These are phyloP conservation scores for Vitellaria paradoxa DNA, from an alignment of 179 eudicot species.

Conservation along the genomic window DNA sequence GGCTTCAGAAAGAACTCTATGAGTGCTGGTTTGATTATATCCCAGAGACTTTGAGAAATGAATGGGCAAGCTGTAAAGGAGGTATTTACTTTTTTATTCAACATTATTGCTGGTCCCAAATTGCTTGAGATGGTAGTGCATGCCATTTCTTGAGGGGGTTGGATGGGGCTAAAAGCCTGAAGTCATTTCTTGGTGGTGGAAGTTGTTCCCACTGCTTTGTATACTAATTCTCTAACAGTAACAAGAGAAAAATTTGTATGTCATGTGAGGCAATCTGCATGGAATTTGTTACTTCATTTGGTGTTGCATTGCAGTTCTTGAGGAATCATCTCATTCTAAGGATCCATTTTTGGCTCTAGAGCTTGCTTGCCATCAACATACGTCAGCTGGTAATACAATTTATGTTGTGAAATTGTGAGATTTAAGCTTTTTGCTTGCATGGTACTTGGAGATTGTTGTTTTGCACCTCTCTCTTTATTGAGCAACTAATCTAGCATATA, in stretches of 20 bases:
- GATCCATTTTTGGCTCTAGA: constrained; percentile 40
- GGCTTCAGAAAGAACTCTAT: constrained; percentile 37
- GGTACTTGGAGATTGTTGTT: not conserved
- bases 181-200: not conserved
- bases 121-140: constrained; percentile 7
- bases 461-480: not conserved
- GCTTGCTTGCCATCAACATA: constrained; percentile 23
- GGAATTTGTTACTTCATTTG: not conserved
- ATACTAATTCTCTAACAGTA: not conserved
- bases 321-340: constrained; percentile 41
- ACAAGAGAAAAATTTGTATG: not conserved
- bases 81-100: constrained; percentile 26
- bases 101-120: not conserved
- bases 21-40: constrained; percentile 52
- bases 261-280: not conserved
- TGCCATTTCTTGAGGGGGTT: not conserved
- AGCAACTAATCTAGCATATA: not conserved
- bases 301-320: constrained; percentile 33
- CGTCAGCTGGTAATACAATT: constrained; percentile 31
- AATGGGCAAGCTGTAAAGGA: constrained; percentile 47
- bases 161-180: not conserved
- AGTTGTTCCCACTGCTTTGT: not conserved
- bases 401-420: not conserved
- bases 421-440: not conserved
- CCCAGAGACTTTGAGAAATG: constrained; percentile 44